These are phyloP conservation scores for Apiotrichum gamsii DNA, from an alignment of 1,284 basidiomycete species.

Conservation along the genomic window DNA sequence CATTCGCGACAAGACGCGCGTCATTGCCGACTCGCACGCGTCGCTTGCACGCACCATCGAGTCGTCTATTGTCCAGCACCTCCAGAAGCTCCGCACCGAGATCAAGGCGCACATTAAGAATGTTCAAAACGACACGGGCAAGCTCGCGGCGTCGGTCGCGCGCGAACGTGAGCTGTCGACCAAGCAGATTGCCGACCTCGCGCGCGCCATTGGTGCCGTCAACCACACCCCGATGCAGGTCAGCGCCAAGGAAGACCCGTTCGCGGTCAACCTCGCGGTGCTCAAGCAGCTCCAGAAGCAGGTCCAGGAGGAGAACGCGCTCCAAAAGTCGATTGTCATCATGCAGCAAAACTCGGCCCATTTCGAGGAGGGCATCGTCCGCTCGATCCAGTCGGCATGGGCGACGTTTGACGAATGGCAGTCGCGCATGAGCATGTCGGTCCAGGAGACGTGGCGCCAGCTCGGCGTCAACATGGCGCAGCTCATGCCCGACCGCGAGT, in stretches of 20 bases:
- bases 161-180: conserved; percentile 88
- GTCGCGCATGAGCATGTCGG: conserved; percentile 69
- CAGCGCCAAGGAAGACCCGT: conserved; percentile 79
- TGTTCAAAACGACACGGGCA: conserved; percentile 96
- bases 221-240: conserved; percentile 94
- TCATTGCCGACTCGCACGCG: conserved; percentile 92
- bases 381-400: conserved; percentile 93
- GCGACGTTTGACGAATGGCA: conserved; percentile 97
- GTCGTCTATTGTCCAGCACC: conserved; percentile 93
- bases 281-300: conserved; percentile 83
- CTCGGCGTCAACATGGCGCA: conserved; percentile 75
- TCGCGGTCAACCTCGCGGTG: conserved; percentile 69
- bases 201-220: conserved; percentile 78
- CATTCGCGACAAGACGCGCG: conserved; percentile 87
- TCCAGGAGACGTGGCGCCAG: conserved; percentile 72
- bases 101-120: conserved; percentile 98
- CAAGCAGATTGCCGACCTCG: conserved; percentile 79
- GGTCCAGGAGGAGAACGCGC: conserved; percentile 93
- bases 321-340: conserved; percentile 98
- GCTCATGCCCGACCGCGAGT: conserved; percentile 86
- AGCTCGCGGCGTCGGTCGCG: conserved; percentile 86
- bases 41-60: conserved; percentile 95
- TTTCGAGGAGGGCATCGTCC: conserved; percentile 95
- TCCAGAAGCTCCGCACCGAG: conserved; percentile 87
- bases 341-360: conserved; percentile 98